Base-by-base conservation (phyloP, 345 rosid genomes). In the Gossypium bickii region DNA sequence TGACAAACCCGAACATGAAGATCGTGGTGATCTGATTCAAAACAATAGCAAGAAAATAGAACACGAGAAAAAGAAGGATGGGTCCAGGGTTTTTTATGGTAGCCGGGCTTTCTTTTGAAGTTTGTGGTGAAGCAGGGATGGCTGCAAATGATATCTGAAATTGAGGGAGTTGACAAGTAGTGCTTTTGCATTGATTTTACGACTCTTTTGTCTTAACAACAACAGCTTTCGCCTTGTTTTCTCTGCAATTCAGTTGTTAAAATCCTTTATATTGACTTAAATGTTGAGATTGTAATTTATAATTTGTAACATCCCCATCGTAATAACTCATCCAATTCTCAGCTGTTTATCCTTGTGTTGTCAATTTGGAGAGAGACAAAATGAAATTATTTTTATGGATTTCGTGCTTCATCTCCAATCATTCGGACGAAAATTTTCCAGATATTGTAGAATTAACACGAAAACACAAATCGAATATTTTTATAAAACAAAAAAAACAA, bases 51-150 rank as follows among this genome's bases (percentile, higher is more conserved):
- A 58, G 27, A 71, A 76, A 15, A 27, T 57, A 55, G 91, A 86
- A 45, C 41, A 71, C 2, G 89, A 88, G 78, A 89, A 86, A 73
- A 84, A 87, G 89, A 93, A 92, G 76, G 98, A 95, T 74, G 93
- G 97, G 65, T 85, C 97, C 2, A 78, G 99, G 12, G 98, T 95
- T 59, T 92, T 92, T 78, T 95, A 92, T 48, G 98, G 99, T 7
- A 92, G 99, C 86, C 82, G 99, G 24, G 99, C 99, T 1, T 94
- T 94, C 86, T 95, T 95, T 89, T 95, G 68, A 83, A 22, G n/a
- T 38, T 55, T 22, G 10, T 44, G 41, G n/a, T 9, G 7, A 1
- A 17, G 2, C 60, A 56, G 60, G 22, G 10, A 25, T 49, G 16
- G 58, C 59, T 27, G 45, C 59, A 9, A 25, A 68, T 11, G 41